Evolutionary conservation across 805 yeast genomes (phyloP).

Genomic region (Candida vartiovaarae): DNA sequence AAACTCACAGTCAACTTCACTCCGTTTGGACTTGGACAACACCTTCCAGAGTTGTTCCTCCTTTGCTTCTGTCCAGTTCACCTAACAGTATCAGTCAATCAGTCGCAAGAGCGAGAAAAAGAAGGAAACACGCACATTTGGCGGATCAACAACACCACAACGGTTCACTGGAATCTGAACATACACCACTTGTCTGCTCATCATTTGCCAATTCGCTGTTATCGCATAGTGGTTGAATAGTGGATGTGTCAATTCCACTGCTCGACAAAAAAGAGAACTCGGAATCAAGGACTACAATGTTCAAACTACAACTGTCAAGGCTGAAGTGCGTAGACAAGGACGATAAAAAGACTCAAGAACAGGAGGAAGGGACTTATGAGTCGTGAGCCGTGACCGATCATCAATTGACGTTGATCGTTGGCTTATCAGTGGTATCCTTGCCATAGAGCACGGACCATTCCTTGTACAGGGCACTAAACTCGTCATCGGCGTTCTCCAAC

Average conservation of each 20-base stretch:
- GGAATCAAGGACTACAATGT: too few relatives aligned
- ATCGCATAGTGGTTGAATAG: too few relatives aligned
- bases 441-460: conserved; percentile 66
- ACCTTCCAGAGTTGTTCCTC: conserved; percentile 21
- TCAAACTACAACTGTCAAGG: too few relatives aligned
- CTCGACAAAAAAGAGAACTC: too few relatives aligned
- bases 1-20: conserved; percentile 20
- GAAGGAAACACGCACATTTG: conserved; percentile 9
- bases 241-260: background rate
- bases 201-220: too few relatives aligned
- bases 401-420: conserved; percentile 26
- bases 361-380: too few relatives aligned
- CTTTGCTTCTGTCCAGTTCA: conserved; percentile 20
- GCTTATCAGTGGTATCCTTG: conserved; percentile 56
- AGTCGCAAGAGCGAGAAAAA: too few relatives aligned
- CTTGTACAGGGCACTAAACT: conserved; percentile 37
- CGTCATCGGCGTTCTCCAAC: conserved; percentile 29
- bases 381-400: too few relatives aligned
- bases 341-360: too few relatives aligned
- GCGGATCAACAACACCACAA: conserved; percentile 21
- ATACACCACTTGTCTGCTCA: conserved; percentile 15
- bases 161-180: conserved; percentile 20
- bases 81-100: conserved; percentile 2
- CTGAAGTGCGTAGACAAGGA: too few relatives aligned
- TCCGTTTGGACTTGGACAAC: conserved; percentile 20